Evolutionary conservation across 164 flowering plant genomes (phyloP).

Genomic region (Umbellularia californica): DNA sequence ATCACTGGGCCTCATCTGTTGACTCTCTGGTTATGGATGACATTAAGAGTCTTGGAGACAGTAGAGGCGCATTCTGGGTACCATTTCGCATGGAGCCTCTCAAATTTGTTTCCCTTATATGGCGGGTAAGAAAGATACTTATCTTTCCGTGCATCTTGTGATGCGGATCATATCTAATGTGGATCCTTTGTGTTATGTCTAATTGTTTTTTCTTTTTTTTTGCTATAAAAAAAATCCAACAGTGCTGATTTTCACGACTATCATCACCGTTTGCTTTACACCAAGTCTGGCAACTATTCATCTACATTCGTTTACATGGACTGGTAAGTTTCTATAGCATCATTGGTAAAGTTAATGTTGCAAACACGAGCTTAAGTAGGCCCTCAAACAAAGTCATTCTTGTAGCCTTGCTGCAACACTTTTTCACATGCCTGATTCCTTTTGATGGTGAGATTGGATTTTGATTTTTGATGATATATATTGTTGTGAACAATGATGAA

Average conservation of each 20-base stretch:
- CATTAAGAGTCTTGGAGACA: conserved; percentile 88
- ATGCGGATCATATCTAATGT: background rate
- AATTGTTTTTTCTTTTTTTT: conserved; percentile 1
- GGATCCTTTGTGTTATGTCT: background rate
- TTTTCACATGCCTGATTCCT: no score
- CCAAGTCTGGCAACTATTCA: conserved; percentile 94
- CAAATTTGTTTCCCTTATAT: conserved; percentile 83
- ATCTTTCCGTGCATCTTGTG: background rate
- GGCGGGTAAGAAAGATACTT: conserved; percentile 64
- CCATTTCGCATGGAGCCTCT: conserved; percentile 95
- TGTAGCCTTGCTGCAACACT: background rate
- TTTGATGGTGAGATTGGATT: no score
- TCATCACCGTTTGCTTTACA: conserved; percentile 94
- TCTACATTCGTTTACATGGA: conserved; percentile 97
- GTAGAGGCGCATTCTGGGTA: conserved; percentile 99
- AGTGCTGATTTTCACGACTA: conserved; percentile 98
- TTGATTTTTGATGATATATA: no score
- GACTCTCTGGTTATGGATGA: conserved; percentile 97
- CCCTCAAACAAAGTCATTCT: background rate
- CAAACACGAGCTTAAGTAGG: background rate
- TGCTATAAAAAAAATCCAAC: conserved; percentile 14
- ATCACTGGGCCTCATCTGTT: conserved; percentile 95
- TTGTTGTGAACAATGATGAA: no score
- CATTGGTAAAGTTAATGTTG: background rate
- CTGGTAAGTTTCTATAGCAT: conserved; percentile 47